These are phyloP conservation scores for Misopates orontium DNA, from an alignment of 257 asterid genomes.

Conservation along the genomic window DNA sequence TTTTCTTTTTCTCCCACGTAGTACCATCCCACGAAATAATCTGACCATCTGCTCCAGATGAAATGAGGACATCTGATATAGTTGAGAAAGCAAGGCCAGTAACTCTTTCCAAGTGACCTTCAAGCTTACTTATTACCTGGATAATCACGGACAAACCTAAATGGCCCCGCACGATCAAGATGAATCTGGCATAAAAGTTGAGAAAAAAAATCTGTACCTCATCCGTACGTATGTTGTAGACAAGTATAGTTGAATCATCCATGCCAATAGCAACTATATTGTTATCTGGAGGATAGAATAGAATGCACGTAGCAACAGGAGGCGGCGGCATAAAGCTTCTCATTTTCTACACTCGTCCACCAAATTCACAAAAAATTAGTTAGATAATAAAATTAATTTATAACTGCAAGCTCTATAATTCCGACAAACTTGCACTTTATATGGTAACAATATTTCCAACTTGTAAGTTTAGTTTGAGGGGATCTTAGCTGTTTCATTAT, in stretches of 20 bases:
- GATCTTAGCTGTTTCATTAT: no score
- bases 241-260: slow-evolving; percentile 66
- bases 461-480: no score
- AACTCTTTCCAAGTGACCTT: slow-evolving; percentile 60
- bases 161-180: neutral
- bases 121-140: slow-evolving; percentile 56
- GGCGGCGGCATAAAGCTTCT: slow-evolving; percentile 49
- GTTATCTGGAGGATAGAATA: slow-evolving; percentile 73
- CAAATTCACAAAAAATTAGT: slow-evolving; percentile 18
- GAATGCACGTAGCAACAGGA: slow-evolving; percentile 62
- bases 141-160: slow-evolving; percentile 6
- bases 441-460: no score
- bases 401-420: neutral
- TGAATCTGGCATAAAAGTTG: neutral
- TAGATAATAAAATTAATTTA: neutral
- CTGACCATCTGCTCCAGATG: slow-evolving; percentile 67
- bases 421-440: neutral
- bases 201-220: slow-evolving; percentile 36
- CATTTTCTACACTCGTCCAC: slow-evolving; percentile 46
- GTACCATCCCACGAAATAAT: slow-evolving; percentile 64
- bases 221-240: slow-evolving; percentile 57
- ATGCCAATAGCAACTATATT: slow-evolving; percentile 64
- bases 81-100: slow-evolving; percentile 66
- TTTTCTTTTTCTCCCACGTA: slow-evolving; percentile 58
- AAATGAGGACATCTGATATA: slow-evolving; percentile 45